Evolutionary conservation across 306 rosid genomes (phyloP).

Genomic region (Canavalia gladiata): DNA sequence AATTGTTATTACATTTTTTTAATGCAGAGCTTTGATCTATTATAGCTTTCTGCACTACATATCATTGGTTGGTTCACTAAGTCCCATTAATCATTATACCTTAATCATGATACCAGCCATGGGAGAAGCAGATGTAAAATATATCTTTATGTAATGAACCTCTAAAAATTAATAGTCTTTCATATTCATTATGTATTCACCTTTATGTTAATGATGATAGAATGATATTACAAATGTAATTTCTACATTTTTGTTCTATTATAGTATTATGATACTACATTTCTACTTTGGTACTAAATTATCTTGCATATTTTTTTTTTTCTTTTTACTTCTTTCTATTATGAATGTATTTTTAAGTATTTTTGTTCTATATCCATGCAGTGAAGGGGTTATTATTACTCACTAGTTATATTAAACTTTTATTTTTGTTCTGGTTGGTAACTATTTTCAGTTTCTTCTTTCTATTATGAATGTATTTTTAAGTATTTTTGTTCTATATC

Average conservation of each 20-base stretch:
- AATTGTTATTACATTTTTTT: not conserved
- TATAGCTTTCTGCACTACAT: too few relatives aligned
- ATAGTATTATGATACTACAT: slow-evolving; percentile 78
- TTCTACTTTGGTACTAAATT: not conserved
- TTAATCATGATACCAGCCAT: slow-evolving; percentile 62
- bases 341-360: too few relatives aligned
- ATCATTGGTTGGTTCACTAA: slow-evolving; percentile 88
- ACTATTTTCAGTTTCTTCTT: too few relatives aligned
- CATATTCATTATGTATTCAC: slow-evolving; percentile 21
- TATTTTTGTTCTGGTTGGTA: too few relatives aligned
- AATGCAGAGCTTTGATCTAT: too few relatives aligned
- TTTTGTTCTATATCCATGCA: too few relatives aligned
- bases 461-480: too few relatives aligned
- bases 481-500: too few relatives aligned
- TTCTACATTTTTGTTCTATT: slow-evolving; percentile 76
- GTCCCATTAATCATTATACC: slow-evolving; percentile 68
- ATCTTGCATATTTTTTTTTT: too few relatives aligned
- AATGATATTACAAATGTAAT: slow-evolving; percentile 79
- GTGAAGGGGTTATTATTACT: too few relatives aligned
- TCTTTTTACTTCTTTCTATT: too few relatives aligned
- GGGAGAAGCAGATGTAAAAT: slow-evolving; percentile 90
- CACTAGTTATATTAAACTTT: too few relatives aligned
- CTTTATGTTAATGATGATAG: slow-evolving; percentile 53
- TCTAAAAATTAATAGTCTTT: not conserved
- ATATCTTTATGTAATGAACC: slow-evolving; percentile 15